phyloP scores from a whole-genome alignment of 163 green algal genomes.

The Chlamydomonas reinhardtii region DNA sequence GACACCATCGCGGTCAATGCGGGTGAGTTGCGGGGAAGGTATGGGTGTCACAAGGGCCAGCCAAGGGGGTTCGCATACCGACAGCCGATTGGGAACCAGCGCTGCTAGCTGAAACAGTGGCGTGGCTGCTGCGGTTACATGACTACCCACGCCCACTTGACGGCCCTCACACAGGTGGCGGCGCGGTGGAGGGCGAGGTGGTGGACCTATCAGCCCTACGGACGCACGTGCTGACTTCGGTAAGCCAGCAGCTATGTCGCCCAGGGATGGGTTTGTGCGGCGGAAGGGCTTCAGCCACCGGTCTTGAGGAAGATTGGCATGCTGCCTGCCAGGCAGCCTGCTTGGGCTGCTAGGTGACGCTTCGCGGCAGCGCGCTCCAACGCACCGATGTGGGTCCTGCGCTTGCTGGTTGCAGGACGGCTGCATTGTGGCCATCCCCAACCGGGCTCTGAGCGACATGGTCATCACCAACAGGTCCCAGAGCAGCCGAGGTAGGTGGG shows the following conservation, averaged over 20 bases:
- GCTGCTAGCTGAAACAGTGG: too few species aligned
- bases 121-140: too few species aligned
- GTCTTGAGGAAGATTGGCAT: too few species aligned
- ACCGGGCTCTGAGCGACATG: slow-evolving; percentile 22
- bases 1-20: slow-evolving; percentile 19
- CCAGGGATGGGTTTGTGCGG: not conserved
- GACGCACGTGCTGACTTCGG: slow-evolving; percentile 2
- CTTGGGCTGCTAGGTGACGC: too few species aligned
- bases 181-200: slow-evolving; percentile 21
- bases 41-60: too few species aligned
- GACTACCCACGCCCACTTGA: too few species aligned
- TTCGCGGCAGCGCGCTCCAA: too few species aligned
- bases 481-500: slow-evolving; percentile 19
- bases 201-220: slow-evolving; percentile 29
- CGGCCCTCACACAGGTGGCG: not conserved
- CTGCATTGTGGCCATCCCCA: slow-evolving; percentile 31
- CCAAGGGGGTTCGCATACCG: too few species aligned
- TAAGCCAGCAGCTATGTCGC: not conserved
- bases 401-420: not conserved
- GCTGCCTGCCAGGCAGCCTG: too few species aligned
- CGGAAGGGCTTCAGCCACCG: not conserved
- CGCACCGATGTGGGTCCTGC: not conserved
- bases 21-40: too few species aligned
- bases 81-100: too few species aligned
- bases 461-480: slow-evolving; percentile 38